phyloP scores from a whole-genome alignment of 371 early-diverging fungal species.

The Mortierella sp. region DNA sequence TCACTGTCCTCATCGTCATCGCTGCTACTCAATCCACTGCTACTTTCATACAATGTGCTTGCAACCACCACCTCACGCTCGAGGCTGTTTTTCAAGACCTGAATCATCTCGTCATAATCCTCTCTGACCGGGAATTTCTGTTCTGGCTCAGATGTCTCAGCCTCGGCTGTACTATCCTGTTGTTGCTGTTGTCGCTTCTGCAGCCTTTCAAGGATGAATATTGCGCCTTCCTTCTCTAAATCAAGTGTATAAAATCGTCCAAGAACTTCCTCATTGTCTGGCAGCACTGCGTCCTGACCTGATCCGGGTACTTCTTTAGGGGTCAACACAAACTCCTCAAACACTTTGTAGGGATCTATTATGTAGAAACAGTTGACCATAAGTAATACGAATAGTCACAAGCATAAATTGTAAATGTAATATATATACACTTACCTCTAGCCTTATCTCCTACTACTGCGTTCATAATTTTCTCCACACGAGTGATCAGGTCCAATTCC shows the following conservation, averaged over 20 bases:
- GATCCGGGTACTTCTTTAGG: not conserved
- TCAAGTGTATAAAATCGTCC: conserved; percentile 48
- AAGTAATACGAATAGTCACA: not conserved
- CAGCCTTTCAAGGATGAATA: conserved; percentile 35
- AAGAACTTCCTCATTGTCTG: conserved; percentile 52
- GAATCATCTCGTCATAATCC: conserved; percentile 46
- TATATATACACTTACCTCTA: conserved; percentile 20
- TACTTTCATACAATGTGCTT: conserved; percentile 21
- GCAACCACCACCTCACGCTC: conserved; percentile 51
- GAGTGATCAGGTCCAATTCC: conserved; percentile 48
- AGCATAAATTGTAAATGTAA: not conserved
- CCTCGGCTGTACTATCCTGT: not conserved
- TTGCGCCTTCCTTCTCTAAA: conserved; percentile 54
- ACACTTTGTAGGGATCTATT: conserved; percentile 49
- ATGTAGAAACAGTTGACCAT: not conserved
- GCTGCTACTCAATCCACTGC: conserved; percentile 19
- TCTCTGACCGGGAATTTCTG: conserved; percentile 1
- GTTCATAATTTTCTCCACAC: conserved; percentile 57
- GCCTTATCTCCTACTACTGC: conserved; percentile 48
- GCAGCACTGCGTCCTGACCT: conserved; percentile 7
- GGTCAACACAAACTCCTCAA: conserved; percentile 44
- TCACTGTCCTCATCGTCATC: conserved; percentile 24
- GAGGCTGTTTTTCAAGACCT: conserved; percentile 40
- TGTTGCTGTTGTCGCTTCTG: conserved; percentile 28
- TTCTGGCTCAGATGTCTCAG: not conserved